These are phyloP conservation scores for Micractinium conductrix DNA, from an alignment of 139 green algal genomes.

Conservation along the genomic window DNA sequence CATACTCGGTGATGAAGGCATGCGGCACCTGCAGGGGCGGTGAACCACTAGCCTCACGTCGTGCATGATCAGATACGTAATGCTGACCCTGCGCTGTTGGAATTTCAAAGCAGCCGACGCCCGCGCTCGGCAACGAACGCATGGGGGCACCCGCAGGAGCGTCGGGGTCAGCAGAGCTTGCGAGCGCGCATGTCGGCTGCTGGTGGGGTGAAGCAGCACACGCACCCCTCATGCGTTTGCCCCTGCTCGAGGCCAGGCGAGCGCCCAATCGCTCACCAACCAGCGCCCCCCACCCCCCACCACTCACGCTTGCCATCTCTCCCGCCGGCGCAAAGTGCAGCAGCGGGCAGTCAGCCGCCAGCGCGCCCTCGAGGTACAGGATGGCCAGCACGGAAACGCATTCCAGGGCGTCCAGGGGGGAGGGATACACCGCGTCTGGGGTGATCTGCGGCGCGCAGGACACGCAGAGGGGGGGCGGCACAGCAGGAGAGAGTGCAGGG, in stretches of 20 bases:
- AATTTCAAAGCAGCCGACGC: neutral
- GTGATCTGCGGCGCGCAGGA: too few relatives aligned
- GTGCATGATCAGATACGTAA: neutral
- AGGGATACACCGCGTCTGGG: conserved; percentile 7
- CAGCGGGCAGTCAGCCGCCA: conserved; percentile 3
- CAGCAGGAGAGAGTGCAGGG: too few relatives aligned
- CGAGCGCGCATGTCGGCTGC: too few relatives aligned
- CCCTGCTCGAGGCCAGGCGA: neutral
- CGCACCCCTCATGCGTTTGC: neutral
- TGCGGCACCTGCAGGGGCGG: conserved; percentile 14
- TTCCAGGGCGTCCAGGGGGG: conserved; percentile 12
- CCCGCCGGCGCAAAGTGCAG: conserved; percentile 26
- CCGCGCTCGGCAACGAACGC: too few relatives aligned
- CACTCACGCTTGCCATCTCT: conserved; percentile 25
- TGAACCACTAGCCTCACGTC: neutral
- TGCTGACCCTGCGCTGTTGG: neutral
- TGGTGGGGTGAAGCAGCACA: neutral
- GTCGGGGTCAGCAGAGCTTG: too few relatives aligned
- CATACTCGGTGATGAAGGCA: conserved; percentile 6
- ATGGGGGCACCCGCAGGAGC: too few relatives aligned
- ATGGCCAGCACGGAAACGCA: conserved; percentile 13
- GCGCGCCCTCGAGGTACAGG: conserved; percentile 28
- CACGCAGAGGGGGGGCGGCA: too few relatives aligned
- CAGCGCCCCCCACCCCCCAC: neutral
- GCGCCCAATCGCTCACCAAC: neutral